Conservation (phyloP, 129 eudicot species). For the Heracleum sosnowskyi region DNA sequence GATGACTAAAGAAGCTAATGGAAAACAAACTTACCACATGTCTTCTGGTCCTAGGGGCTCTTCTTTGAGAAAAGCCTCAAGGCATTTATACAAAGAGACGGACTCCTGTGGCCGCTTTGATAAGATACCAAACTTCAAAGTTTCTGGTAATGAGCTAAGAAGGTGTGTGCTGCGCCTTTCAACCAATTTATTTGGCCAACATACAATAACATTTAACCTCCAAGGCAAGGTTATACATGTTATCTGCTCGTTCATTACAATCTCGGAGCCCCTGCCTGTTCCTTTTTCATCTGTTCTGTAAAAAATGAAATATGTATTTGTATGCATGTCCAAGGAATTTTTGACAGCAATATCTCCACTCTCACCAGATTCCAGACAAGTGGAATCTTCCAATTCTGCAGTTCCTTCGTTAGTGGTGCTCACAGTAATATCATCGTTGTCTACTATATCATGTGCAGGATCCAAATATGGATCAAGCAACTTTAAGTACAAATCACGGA, state of each 20-base stretch:
- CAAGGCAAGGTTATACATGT: constrained; percentile 33
- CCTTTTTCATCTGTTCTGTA: constrained; percentile 67
- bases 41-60: constrained; percentile 99
- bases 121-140: constrained; percentile 66
- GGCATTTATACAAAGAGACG: constrained; percentile 83
- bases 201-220: constrained; percentile 49
- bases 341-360: constrained; percentile 24
- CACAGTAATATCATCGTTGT: constrained; percentile 24
- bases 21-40: constrained; percentile 69
- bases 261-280: constrained; percentile 39
- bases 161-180: constrained; percentile 43
- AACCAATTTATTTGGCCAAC: constrained; percentile 62
- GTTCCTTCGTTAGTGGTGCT: constrained; percentile 20
- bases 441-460: constrained; percentile 22
- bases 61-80: constrained; percentile 94
- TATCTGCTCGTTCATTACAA: constrained; percentile 51
- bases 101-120: constrained; percentile 73
- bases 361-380: constrained; percentile 21
- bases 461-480: constrained; percentile 45
- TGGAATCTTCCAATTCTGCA: constrained; percentile 21
- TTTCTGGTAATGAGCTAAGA: constrained; percentile 61
- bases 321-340: constrained; percentile 18
- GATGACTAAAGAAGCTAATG: background rate
- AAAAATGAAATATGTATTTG: constrained; percentile 46
- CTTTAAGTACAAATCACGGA: constrained; percentile 53